phyloP scores from a whole-genome alignment of 306 rosid genomes.

The Spatholobus suberectus region DNA sequence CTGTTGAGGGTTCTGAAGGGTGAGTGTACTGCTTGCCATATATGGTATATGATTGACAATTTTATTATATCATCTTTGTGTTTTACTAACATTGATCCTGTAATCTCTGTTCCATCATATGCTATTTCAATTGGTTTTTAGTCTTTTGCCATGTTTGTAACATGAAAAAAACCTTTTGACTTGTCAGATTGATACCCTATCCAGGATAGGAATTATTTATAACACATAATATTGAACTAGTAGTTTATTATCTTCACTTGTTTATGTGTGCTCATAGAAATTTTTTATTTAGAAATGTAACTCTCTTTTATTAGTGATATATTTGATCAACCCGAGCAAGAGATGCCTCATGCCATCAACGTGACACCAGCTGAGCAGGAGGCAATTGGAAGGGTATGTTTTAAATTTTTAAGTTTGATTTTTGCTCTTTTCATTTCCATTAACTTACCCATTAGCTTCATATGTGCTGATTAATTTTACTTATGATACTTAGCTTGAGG shows the following conservation, averaged over 20 bases:
- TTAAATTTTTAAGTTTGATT: slow-evolving; percentile 5
- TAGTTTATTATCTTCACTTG: slow-evolving; percentile 15
- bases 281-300: slow-evolving; percentile 32
- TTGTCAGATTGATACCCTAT: slow-evolving; percentile 25
- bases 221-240: slow-evolving; percentile 25
- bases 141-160: background rate
- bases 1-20: slow-evolving; percentile 92
- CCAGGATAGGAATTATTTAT: background rate
- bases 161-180: slow-evolving; percentile 19
- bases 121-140: background rate
- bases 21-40: slow-evolving; percentile 51
- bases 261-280: background rate
- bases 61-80: background rate
- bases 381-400: slow-evolving; percentile 83
- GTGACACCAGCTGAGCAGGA: slow-evolving; percentile 95
- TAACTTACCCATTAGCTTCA: background rate
- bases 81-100: slow-evolving; percentile 18
- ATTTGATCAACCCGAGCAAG: slow-evolving; percentile 93
- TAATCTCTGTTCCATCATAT: background rate
- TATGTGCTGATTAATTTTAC: slow-evolving; percentile 30
- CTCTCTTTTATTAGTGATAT: slow-evolving; percentile 63
- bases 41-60: background rate
- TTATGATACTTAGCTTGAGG: slow-evolving; percentile 70
- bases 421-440: slow-evolving; percentile 2
- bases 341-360: slow-evolving; percentile 94